These are phyloP conservation scores for Platismatia glauca DNA, from an alignment of 495 filamentous ascomycete genomes.

Conservation along the genomic window DNA sequence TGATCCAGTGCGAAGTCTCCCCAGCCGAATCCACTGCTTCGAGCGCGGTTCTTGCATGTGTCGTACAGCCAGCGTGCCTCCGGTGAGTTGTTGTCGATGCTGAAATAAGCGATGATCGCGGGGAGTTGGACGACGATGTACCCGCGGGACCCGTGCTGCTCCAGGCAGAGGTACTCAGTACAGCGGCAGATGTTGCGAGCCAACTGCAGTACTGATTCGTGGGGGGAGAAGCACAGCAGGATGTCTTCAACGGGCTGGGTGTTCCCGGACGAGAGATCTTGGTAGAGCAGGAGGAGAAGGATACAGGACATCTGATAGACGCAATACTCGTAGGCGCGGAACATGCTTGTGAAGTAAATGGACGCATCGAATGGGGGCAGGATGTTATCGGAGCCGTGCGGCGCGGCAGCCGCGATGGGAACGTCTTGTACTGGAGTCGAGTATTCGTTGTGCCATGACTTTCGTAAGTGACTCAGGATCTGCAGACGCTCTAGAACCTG, in stretches of 20 bases:
- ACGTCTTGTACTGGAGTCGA: background rate
- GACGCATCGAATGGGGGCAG: constrained; percentile 4
- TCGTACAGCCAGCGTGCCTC: constrained; percentile 6
- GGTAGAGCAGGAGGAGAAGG: constrained; percentile 1
- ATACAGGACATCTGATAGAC: background rate
- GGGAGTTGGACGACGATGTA: background rate
- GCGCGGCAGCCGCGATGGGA: background rate
- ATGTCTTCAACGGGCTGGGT: background rate
- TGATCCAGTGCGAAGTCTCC: background rate
- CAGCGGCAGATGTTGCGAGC: constrained; percentile 2
- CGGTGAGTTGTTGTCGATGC: background rate
- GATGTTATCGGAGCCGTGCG: background rate
- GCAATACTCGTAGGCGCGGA: constrained; percentile 4
- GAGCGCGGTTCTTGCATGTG: background rate
- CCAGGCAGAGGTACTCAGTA: constrained; percentile 6
- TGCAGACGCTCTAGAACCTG: constrained; percentile 2
- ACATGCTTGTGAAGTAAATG: constrained; percentile 1
- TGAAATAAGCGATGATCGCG: constrained; percentile 1
- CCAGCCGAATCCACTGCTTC: constrained; percentile 8
- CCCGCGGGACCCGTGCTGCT: constrained; percentile 5
- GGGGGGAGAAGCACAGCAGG: background rate
- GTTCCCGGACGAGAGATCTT: background rate
- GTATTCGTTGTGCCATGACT: background rate
- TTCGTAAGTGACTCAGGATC: background rate
- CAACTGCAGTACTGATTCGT: background rate